Conservation (phyloP, 1,139 yeast genomes). For the Yamadazyma trypodendri region DNA sequence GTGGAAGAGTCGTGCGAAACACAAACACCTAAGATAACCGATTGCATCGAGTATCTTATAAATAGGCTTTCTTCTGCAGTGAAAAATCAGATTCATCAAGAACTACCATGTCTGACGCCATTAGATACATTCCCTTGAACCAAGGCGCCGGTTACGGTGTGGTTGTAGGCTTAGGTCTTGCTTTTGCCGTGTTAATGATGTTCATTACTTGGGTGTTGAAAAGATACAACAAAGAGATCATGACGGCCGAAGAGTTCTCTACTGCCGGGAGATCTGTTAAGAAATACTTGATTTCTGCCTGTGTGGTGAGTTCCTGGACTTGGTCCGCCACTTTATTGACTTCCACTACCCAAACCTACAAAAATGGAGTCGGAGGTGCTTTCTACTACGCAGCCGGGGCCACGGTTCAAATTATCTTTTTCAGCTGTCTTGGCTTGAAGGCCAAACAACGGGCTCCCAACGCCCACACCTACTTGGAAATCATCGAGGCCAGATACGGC, state of each 20-base stretch:
- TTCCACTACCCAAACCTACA: slow-evolving; percentile 74
- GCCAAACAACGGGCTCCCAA: slow-evolving; percentile 58
- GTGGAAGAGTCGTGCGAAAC: too few species aligned
- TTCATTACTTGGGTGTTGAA: slow-evolving; percentile 64
- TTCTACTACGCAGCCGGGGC: slow-evolving; percentile 53
- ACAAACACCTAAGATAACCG: too few species aligned
- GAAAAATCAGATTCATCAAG: too few species aligned
- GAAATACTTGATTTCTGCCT: slow-evolving; percentile 78
- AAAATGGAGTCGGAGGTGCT: slow-evolving; percentile 67
- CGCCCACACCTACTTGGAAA: slow-evolving; percentile 58
- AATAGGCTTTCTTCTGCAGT: background rate
- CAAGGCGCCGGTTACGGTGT: slow-evolving; percentile 93
- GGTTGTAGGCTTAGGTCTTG: slow-evolving; percentile 83
- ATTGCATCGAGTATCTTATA: too few species aligned
- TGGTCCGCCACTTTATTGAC: slow-evolving; percentile 88
- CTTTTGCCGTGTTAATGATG: slow-evolving; percentile 79
- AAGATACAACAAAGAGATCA: slow-evolving; percentile 75
- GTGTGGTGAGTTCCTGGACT: slow-evolving; percentile 91
- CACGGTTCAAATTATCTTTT: slow-evolving; percentile 51
- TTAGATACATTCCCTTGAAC: slow-evolving; percentile 28
- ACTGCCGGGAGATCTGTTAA: slow-evolving; percentile 86
- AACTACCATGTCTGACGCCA: slow-evolving; percentile 1
- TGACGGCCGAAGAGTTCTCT: slow-evolving; percentile 86
- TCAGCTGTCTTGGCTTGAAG: slow-evolving; percentile 54
- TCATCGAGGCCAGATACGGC: slow-evolving; percentile 53